Evolutionary conservation across 1,284 basidiomycete genomes (phyloP).

Genomic region (Moesziomyces antarcticus): DNA sequence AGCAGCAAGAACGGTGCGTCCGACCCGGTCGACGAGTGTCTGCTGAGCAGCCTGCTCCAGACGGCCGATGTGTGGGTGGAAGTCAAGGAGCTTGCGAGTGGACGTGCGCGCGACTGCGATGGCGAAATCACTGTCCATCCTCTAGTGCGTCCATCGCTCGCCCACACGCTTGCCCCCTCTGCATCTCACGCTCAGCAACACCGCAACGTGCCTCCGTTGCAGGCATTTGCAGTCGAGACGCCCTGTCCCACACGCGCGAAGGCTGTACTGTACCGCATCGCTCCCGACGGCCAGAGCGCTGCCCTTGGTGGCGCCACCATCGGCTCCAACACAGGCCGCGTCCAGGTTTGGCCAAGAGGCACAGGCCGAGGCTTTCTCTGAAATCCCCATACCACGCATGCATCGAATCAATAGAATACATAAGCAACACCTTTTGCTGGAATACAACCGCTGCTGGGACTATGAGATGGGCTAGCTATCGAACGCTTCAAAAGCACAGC

Average conservation of each 20-base stretch:
- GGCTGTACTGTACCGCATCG: constrained; percentile 45
- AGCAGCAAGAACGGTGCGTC: constrained; percentile 38
- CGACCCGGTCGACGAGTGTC: constrained; percentile 33
- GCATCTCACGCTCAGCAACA: not conserved
- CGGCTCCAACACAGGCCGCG: constrained; percentile 35
- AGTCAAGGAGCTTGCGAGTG: constrained; percentile 50
- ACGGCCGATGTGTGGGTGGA: constrained; percentile 51
- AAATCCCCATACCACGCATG: not conserved
- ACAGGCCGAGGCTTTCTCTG: constrained; percentile 46
- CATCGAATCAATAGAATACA: constrained; percentile 15
- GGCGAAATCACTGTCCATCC: constrained; percentile 54
- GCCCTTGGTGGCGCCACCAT: constrained; percentile 27
- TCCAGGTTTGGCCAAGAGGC: constrained; percentile 47
- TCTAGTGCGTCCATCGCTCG: constrained; percentile 33
- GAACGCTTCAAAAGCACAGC: constrained; percentile 72
- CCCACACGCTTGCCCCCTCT: constrained; percentile 11
- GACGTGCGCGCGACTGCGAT: constrained; percentile 52
- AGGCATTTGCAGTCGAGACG: constrained; percentile 43
- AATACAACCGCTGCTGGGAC: not conserved
- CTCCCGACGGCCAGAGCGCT: constrained; percentile 47
- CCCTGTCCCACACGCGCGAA: constrained; percentile 42
- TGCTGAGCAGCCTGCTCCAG: constrained; percentile 24
- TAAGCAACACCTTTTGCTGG: not conserved
- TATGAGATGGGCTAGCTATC: constrained; percentile 2
- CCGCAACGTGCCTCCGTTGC: constrained; percentile 23